Base-by-base conservation (phyloP, 441 rosid species). In the Eutrema salsugineum region DNA sequence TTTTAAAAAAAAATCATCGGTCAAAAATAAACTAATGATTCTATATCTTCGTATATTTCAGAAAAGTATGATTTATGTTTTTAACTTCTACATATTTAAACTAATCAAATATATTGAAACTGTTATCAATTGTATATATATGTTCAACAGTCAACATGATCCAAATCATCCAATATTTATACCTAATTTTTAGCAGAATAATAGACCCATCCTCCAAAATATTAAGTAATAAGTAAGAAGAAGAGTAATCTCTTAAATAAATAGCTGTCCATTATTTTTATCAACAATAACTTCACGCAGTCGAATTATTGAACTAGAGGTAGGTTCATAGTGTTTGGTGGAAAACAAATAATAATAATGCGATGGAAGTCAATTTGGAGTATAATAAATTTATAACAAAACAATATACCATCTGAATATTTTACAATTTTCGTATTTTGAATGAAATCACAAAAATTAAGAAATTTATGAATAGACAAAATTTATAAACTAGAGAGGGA, bases 311-410 rank as follows among this genome's bases (percentile, higher is more conserved):
- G 69, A 68, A 53, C 11, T 61, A 75, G 73, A 44, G 43, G 50
- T 68, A 61, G 73, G 64, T 75, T 60, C 43, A 44, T 67, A 33
- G 57, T 59, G 77, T 73, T 73, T 59, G 72, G 78, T 73, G 62
- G 53, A 49, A 58, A 48, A 40, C 54, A 58, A 39, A 61, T 53
- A 63, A n/a, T 49, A 73, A 73, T 66, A 66, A 66, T 59, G 48
- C 48, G 59, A 50, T 42, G n/a, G 51, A 64, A 73, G 66, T 64
- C 71, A 72, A 72, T 72, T 55, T 56, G 19, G 44, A 17, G 28
- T 38, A 49, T 2, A 24, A 24, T 36, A 8, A 36, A 36, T 19
- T n/a, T n/a, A n/a, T n/a, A n/a, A n/a, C n/a, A n/a, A n/a, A n/a
- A n/a, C n/a, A n/a, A n/a, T n/a, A n/a, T n/a, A n/a, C n/a, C n/a